Evolutionary conservation across 2,329 filamentous ascomycete genomes (phyloP).

Genomic region (Cercospora sp.): DNA sequence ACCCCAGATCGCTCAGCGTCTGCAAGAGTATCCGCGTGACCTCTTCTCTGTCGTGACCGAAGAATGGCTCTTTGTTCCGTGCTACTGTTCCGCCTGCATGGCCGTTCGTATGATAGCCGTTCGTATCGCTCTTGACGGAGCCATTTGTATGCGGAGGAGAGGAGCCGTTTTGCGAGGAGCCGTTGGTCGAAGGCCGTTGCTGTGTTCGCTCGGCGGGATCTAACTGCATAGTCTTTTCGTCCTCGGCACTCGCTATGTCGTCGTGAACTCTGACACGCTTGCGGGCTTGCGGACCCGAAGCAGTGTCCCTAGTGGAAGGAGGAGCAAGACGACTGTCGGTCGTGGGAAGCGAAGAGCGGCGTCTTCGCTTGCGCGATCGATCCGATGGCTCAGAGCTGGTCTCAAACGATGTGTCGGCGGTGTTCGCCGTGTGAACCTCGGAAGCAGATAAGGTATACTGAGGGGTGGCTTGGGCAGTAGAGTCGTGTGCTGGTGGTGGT

Average conservation of each 20-base stretch:
- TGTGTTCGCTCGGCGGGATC: constrained; percentile 44
- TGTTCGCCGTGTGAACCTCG: constrained; percentile 20
- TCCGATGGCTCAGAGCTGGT: constrained; percentile 31
- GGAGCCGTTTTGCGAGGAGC: constrained; percentile 38
- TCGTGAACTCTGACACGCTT: constrained; percentile 46
- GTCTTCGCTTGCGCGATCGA: constrained; percentile 35
- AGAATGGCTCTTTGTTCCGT: constrained; percentile 57
- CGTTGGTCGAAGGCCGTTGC: constrained; percentile 41
- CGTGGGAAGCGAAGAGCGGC: constrained; percentile 31
- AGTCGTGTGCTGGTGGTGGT: constrained; percentile 34
- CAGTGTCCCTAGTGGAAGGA: constrained; percentile 17
- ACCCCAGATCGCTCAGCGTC: constrained; percentile 84
- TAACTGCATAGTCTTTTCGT: constrained; percentile 46
- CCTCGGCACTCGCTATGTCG: constrained; percentile 35
- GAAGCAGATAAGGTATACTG: constrained; percentile 22
- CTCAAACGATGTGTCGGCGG: constrained; percentile 16
- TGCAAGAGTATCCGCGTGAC: constrained; percentile 91
- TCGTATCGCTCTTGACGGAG: constrained; percentile 43
- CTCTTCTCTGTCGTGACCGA: constrained; percentile 87
- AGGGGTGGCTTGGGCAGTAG: constrained; percentile 34
- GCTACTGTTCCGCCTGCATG: constrained; percentile 23
- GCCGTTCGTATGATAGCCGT: constrained; percentile 48
- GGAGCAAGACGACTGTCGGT: constrained; percentile 27
- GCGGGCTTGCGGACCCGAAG: constrained; percentile 38
- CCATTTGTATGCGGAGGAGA: constrained; percentile 44